Base-by-base conservation (phyloP, 108 stramenopile genomes). In the Nitzschia sp. region DNA sequence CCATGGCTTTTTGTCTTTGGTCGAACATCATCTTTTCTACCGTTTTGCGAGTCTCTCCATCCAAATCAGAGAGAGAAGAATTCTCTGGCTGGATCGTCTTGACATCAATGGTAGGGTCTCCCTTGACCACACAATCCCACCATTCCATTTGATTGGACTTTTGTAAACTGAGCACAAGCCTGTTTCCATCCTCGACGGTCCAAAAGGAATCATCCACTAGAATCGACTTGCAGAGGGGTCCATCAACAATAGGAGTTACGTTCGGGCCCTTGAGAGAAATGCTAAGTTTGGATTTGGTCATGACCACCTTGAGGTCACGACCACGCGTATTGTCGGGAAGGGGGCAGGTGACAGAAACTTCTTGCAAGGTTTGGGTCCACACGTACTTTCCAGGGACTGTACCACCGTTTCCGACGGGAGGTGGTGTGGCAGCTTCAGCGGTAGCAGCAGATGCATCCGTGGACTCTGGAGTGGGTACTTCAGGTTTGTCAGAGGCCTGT, bases 1-100 rank as follows among this genome's bases (percentile, higher is more conserved):
- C 97, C 87, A 96, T 58, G 3, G 96, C 96, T 83, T 98, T 98
- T 82, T 98, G 97, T 43, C 98, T 82, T 68, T 98, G 98, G 82
- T 99, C 99, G 70, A 91, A 98, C 99, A 98, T 98, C 99, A 99
- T 98, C 72, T 99, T 99, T 78, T 98, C 99, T 44, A 99, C 99
- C 14, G 99, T 98, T 70, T 98, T 91, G 34, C 98, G 77, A 21
- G 98, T 98, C 67, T 98, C 99, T 15, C 96, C 97, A 75, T 99
- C 98, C 61, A 99, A 70, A 75, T 99, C 99, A 6, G 58, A 69
- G 54, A 99, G 82, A 46, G 93, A 87, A 29, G 90, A 92, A 74
- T 90, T 97, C 83, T 99, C 99, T 1, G 99, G 99, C 53, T 96
- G 92, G 17, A 99, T 95, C 82, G 95, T 96, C 26, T 79, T 83